Conservation (phyloP, 306 rosid genomes). For the Rosa chinensis region DNA sequence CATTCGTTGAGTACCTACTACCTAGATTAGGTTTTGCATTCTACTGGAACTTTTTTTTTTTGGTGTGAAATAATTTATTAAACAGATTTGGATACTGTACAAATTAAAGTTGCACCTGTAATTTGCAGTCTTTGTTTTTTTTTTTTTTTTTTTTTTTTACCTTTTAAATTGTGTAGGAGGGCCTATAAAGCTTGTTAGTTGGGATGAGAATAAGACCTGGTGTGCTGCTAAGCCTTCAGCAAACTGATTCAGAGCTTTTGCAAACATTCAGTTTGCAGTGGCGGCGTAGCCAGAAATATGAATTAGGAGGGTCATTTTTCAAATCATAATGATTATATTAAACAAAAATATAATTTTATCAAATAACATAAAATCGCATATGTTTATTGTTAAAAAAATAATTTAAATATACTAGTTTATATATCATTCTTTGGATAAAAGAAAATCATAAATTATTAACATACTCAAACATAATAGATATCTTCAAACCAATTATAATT, state of each 20-base stretch:
- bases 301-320: no score
- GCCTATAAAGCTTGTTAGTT: not conserved
- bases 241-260: slow-evolving; percentile 1
- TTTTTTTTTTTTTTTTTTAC: not conserved
- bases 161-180: not conserved
- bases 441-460: no score
- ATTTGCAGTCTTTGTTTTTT: no score
- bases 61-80: not conserved
- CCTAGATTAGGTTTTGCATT: not conserved
- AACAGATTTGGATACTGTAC: not conserved
- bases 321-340: no score
- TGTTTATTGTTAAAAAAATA: no score
- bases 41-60: not conserved
- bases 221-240: slow-evolving; percentile 16
- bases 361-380: no score
- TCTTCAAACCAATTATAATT: no score
- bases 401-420: no score
- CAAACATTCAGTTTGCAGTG: not conserved
- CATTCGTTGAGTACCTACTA: not conserved
- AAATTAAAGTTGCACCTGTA: not conserved
- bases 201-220: slow-evolving; percentile 9
- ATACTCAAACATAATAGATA: no score
- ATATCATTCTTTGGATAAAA: no score
- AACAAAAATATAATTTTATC: no score
- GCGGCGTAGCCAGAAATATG: no score